Evolutionary conservation across 306 rosid species (phyloP).

Genomic region (Vigna reflexopilosa): DNA sequence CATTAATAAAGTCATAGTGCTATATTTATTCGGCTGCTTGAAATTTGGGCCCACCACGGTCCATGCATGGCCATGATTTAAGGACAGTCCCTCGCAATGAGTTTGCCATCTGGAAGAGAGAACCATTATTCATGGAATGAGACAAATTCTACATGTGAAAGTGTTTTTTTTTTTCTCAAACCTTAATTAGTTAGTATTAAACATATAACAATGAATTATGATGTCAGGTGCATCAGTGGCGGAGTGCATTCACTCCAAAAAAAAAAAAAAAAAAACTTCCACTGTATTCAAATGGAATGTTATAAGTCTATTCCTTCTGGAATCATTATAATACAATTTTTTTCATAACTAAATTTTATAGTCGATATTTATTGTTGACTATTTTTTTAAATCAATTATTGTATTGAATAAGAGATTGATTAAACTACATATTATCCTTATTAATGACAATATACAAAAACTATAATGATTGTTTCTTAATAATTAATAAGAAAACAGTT

Average conservation of each 20-base stretch:
- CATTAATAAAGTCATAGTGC: neutral
- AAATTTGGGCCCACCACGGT: slow-evolving; percentile 15
- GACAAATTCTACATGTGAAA: slow-evolving; percentile 40
- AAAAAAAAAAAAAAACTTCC: too few relatives aligned
- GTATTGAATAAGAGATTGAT: neutral
- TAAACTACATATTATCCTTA: too few relatives aligned
- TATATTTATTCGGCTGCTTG: slow-evolving; percentile 19
- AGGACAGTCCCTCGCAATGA: neutral
- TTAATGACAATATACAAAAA: too few relatives aligned
- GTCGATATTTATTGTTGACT: neutral
- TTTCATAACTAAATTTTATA: neutral
- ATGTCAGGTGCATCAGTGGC: slow-evolving; percentile 28
- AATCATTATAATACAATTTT: neutral
- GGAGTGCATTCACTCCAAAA: neutral
- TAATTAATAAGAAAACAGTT: too few relatives aligned
- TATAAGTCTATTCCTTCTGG: too few relatives aligned
- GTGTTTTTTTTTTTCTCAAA: slow-evolving; percentile 24
- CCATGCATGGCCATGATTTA: neutral
- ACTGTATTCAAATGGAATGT: too few relatives aligned
- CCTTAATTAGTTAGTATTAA: neutral
- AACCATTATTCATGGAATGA: slow-evolving; percentile 35
- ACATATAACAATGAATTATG: slow-evolving; percentile 20
- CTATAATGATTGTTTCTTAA: too few relatives aligned
- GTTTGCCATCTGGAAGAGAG: slow-evolving; percentile 36
- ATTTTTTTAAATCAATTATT: neutral